Percentiles rank a stretch among this genome's conserved stretches.
phyloP scores from a whole-genome alignment of 345 rosid genomes.

The Toxicodendron radicans region DNA sequence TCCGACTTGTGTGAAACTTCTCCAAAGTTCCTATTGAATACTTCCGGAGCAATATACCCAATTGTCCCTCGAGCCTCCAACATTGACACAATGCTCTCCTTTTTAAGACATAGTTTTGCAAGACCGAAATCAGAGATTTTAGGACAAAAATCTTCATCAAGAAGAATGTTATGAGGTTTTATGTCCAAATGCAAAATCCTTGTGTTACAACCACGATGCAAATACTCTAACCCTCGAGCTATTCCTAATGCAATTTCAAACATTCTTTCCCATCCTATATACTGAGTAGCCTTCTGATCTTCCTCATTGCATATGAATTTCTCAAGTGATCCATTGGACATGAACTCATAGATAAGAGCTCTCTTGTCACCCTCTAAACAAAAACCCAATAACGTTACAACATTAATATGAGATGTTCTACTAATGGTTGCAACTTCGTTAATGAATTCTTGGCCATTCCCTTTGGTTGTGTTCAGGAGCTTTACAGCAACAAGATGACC shows the following conservation, averaged over 20 bases:
- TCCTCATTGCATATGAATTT: conserved; percentile 17
- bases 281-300: not conserved
- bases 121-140: conserved; percentile 28
- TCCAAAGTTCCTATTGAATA: conserved; percentile 18
- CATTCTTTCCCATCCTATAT: conserved; percentile 20
- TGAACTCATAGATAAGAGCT: conserved; percentile 34
- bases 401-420: conserved; percentile 28
- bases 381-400: conserved; percentile 23
- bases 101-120: conserved; percentile 10
- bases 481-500: conserved; percentile 30
- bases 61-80: conserved; percentile 11
- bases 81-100: conserved; percentile 24
- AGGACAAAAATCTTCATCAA: conserved; percentile 8
- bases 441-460: conserved; percentile 28
- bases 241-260: conserved; percentile 20
- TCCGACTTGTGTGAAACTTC: conserved; percentile 28
- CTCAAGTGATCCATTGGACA: conserved; percentile 34
- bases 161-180: conserved; percentile 27
- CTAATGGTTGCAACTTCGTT: conserved; percentile 35
- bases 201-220: conserved; percentile 33
- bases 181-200: conserved; percentile 40
- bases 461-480: conserved; percentile 18
- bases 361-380: conserved; percentile 11
- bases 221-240: conserved; percentile 35
- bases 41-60: conserved; percentile 29